These are phyloP conservation scores for Solanum megistacrolobum DNA, from an alignment of 257 asterid genomes.

Conservation along the genomic window DNA sequence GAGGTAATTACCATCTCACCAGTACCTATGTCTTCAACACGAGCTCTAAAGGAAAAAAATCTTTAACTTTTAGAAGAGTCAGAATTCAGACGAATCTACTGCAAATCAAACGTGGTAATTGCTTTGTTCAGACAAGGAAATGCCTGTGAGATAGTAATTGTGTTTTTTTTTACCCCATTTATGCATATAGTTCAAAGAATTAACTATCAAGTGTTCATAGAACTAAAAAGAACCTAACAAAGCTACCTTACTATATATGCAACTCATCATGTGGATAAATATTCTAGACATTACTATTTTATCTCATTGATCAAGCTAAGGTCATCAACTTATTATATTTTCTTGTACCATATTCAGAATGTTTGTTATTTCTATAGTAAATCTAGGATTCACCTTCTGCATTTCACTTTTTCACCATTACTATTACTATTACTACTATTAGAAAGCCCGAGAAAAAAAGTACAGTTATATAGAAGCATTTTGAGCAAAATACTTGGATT, in stretches of 20 bases:
- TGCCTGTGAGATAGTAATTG: neutral
- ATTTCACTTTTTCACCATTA: neutral
- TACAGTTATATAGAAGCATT: neutral
- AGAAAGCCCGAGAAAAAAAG: neutral
- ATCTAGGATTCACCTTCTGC: neutral
- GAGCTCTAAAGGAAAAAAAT: neutral
- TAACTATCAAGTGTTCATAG: neutral
- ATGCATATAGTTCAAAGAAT: neutral
- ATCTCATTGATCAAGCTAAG: neutral
- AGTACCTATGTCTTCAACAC: no score
- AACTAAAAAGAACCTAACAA: neutral
- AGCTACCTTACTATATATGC: neutral
- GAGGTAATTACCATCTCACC: rapidly evolving
- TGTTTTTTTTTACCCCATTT: neutral
- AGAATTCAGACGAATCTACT: neutral
- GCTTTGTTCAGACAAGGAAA: neutral
- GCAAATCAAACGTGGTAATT: neutral
- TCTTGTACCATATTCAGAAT: neutral
- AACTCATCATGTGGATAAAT: neutral
- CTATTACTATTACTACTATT: neutral
- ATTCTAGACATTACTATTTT: neutral
- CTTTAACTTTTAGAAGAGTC: neutral
- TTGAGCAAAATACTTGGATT: neutral
- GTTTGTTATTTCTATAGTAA: neutral
- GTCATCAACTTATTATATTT: neutral